Base-by-base conservation (phyloP, 352 stramenopile genomes). In the Elongisporangium anandrum region DNA sequence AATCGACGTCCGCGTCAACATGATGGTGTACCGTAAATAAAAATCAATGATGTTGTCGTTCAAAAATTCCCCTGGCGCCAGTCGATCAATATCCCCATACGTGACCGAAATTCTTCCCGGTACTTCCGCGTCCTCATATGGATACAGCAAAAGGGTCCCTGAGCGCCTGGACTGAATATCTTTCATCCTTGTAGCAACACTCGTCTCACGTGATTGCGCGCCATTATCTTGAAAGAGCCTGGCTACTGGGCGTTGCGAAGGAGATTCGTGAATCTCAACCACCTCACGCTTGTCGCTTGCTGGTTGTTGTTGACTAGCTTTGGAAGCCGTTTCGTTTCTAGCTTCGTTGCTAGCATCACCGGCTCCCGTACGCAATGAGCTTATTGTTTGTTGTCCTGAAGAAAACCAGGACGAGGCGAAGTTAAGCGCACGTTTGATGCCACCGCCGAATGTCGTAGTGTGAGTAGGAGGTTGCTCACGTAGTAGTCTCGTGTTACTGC, bases 1-100 rank as follows among this genome's bases (percentile, higher is more conserved):
- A 21, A 19, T 19, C 26, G 34, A 3, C 13, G 10, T 10, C 2
- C 23, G 4, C 24, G 50, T 45, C 12, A 41, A 3, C 20, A 54
- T 47, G 2, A n/a, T 24, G 1, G 48, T 56, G 53, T 52, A 96
- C 83, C 90, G 87, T n/a, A 97, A 65, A 63, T 97, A 97, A 55
- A 97, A 97, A 60, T 97, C 92, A 34, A 97, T 90, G 61, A 97
- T 85, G 61, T 87, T 94, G 73, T 97, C 91, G 72, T 97, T 97
- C 54, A 99, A 65, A 64, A 97, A 98, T 66, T 98, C 86, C 12
- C 80, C 85, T 2, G 91, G 91, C n/a, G 76, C 72, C 10, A 98
- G 75, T 16, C 90, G 75, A 38, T 95, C 84, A 21, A 92, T 81
- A 59, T 98, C 94, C 26, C 92, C 86, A 22, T 92, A 75, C 17